phyloP scores from a whole-genome alignment of 1,284 basidiomycete genomes.

The Microbotryum scabiosae region DNA sequence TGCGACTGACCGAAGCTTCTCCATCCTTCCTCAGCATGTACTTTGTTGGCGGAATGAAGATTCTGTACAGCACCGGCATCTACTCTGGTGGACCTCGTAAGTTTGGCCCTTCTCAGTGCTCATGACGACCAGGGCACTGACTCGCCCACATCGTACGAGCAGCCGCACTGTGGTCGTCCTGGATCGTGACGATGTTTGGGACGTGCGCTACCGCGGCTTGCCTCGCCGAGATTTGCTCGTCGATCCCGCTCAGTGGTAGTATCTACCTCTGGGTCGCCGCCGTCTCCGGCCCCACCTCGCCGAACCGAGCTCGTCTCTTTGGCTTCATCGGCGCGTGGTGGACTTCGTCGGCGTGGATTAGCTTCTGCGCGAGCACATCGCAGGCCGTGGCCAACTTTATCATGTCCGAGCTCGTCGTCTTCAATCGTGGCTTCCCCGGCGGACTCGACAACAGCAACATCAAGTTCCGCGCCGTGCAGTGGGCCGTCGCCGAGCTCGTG shows the following conservation, averaged over 20 bases:
- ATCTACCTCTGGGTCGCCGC: conserved; percentile 85
- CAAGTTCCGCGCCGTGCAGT: conserved; percentile 70
- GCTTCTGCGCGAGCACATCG: conserved; percentile 68
- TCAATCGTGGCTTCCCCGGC: conserved; percentile 66
- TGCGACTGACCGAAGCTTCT: not conserved
- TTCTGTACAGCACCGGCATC: conserved; percentile 66
- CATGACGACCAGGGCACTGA: no score
- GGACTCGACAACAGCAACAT: conserved; percentile 58
- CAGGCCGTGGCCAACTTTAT: conserved; percentile 72
- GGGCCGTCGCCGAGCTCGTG: conserved; percentile 65
- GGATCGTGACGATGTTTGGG: conserved; percentile 64
- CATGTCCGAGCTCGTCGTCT: conserved; percentile 60
- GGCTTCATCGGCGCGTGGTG: conserved; percentile 57
- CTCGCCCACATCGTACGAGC: no score
- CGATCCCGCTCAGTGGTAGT: conserved; percentile 70
- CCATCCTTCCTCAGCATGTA: conserved; percentile 50
- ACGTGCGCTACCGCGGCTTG: conserved; percentile 74
- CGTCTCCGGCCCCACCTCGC: conserved; percentile 68
- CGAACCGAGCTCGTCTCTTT: conserved; percentile 58
- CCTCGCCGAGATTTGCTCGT: conserved; percentile 75
- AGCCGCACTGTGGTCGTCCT: conserved; percentile 73
- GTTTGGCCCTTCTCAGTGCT: no score
- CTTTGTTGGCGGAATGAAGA: conserved; percentile 64
- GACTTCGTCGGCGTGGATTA: conserved; percentile 68
- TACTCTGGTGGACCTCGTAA: conserved; percentile 61